Base-by-base conservation (phyloP, 169 alveolate genomes). In the Plasmodium gallinaceum region DNA sequence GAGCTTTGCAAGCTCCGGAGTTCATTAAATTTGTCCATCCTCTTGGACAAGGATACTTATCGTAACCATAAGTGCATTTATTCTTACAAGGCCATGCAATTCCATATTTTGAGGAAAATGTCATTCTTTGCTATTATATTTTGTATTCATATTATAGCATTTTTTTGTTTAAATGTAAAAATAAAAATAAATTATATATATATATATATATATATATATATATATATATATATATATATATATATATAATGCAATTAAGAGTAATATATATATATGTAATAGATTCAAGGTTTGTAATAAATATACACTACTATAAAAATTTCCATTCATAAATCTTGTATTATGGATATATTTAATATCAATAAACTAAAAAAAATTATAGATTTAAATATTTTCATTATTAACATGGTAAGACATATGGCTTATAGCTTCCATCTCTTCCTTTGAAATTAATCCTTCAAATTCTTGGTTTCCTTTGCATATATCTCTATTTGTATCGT, bases 51-150 rank as follows among this genome's bases (percentile, higher is more conserved):
- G 43, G 78, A 65, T 78, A 78, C 7, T 26, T 52, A 43, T 78
- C 89, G 22, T 78, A 78, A 5, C 78, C 89, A 66, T 24, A 42
- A 22, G 74, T 78, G 48, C 89, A 78, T 37, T 78, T 66, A 57
- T 78, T 78, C 37, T 65, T 78, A 12, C 89, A 78, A 18, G 89
- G 89, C 89, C 89, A 78, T n/a, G 58, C 62, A 70, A 78, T 78
- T 78, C 66, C 89, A 57, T 78, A 78, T 69, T 78, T 78, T 7
- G 89, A 46, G 12, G 89, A 78, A 58, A 78, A 78, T 18, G 75
- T 78, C 16, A 52, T 45, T 78, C 89, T 78, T 78, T 78, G 89
- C 89, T 78, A 20, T n/a, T 8, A 26, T n/a, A 39, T 65, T 57
- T 16, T 57, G 26, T 57, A 16, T 57, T 57, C 4, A 2, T 32